phyloP scores from a whole-genome alignment of 495 filamentous ascomycete species.

The Aspergillus diversus region DNA sequence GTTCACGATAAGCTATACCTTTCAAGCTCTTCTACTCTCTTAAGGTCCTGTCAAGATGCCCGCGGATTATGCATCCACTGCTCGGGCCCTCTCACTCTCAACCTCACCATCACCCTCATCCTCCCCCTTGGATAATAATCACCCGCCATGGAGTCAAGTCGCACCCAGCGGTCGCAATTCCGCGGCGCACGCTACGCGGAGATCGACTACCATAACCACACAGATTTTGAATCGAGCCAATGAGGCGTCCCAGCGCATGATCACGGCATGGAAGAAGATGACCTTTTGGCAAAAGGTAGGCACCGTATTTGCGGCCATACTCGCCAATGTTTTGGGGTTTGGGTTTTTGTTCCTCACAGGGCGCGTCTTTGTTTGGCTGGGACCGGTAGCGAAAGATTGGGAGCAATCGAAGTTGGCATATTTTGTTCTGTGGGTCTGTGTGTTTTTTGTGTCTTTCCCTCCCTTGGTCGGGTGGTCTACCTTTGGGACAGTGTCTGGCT shows the following conservation, averaged over 20 bases:
- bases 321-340: conserved; percentile 56
- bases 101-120: conserved; percentile 50
- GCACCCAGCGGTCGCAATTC: conserved; percentile 39
- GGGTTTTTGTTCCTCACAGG: conserved; percentile 77
- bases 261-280: conserved; percentile 55
- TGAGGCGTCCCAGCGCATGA: conserved; percentile 28
- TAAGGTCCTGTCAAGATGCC: conserved; percentile 40
- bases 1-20: conserved; percentile 2
- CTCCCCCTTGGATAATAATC: conserved; percentile 38
- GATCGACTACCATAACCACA: conserved; percentile 41
- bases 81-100: conserved; percentile 66
- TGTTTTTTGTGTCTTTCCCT: conserved; percentile 81
- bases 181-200: conserved; percentile 28
- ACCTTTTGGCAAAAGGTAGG: conserved; percentile 63
- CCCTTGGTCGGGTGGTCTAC: conserved; percentile 90
- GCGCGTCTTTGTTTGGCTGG: conserved; percentile 71
- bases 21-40: not conserved
- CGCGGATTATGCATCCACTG: conserved; percentile 64
- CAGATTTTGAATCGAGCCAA: conserved; percentile 48
- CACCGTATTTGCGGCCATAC: conserved; percentile 53
- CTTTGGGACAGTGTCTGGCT: conserved; percentile 82
- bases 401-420: conserved; percentile 69
- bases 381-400: conserved; percentile 73
- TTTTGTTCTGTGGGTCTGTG: conserved; percentile 77
- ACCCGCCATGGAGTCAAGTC: conserved; percentile 45